Evolutionary conservation across 192 early-diverging fungal species (phyloP).

Genomic region (Backusella sp.): DNA sequence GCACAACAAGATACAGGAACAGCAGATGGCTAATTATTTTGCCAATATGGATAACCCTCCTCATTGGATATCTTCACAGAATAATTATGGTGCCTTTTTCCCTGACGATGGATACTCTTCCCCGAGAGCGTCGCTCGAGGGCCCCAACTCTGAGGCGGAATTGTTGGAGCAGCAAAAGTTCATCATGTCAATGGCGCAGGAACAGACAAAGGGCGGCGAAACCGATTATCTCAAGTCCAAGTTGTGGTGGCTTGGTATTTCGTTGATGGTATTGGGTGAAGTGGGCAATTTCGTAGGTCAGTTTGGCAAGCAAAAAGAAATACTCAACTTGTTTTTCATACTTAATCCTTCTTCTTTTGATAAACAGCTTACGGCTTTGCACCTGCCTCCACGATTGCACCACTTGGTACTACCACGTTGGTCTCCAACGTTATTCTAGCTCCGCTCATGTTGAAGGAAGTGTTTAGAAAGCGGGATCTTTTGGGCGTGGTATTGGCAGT

Average conservation of each 20-base stretch:
- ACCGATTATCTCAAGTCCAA: slow-evolving; percentile 51
- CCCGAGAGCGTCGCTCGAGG: slow-evolving; percentile 30
- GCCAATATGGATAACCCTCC: slow-evolving; percentile 28
- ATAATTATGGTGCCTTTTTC: slow-evolving; percentile 18
- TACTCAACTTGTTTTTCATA: neutral
- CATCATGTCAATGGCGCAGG: slow-evolving; percentile 29
- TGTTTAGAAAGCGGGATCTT: slow-evolving; percentile 57
- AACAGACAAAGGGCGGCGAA: slow-evolving; percentile 18
- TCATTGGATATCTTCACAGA: slow-evolving; percentile 23
- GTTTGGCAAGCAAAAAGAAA: neutral
- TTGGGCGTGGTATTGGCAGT: slow-evolving; percentile 62
- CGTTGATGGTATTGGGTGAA: slow-evolving; percentile 63
- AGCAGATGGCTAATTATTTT: slow-evolving; percentile 29
- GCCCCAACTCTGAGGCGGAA: neutral
- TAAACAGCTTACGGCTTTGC: slow-evolving; percentile 68
- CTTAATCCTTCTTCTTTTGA: neutral
- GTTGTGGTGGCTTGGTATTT: slow-evolving; percentile 70
- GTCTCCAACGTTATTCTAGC: slow-evolving; percentile 72
- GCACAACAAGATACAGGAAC: slow-evolving; percentile 35
- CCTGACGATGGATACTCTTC: slow-evolving; percentile 44
- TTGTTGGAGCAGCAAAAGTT: slow-evolving; percentile 19
- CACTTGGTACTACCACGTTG: slow-evolving; percentile 70
- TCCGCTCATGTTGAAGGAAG: slow-evolving; percentile 65
- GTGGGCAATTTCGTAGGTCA: slow-evolving; percentile 47
- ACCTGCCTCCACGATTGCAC: slow-evolving; percentile 70